Percentiles rank a stretch among this genome's conserved stretches.
Conservation (phyloP, 2,329 filamentous ascomycete species). For the Phialocephala sp. region DNA sequence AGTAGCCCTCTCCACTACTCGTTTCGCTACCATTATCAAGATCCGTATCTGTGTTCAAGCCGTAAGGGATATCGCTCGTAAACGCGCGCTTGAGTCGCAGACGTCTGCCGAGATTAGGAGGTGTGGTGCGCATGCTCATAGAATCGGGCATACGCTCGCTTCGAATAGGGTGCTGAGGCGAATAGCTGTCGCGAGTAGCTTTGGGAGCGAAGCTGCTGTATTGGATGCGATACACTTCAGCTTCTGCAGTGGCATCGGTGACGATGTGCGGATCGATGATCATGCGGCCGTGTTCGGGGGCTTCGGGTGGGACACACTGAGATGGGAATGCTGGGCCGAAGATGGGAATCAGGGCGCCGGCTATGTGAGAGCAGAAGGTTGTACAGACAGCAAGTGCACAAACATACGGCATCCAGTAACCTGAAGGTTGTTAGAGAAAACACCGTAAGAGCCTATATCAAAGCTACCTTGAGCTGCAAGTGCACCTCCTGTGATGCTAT, state of each 20-base stretch:
- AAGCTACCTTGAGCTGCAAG: constrained; percentile 82
- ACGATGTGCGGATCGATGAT: constrained; percentile 65
- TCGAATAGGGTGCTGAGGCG: constrained; percentile 32
- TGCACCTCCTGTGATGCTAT: constrained; percentile 93
- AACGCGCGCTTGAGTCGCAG: constrained; percentile 43
- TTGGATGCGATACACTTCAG: constrained; percentile 49
- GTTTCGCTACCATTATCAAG: constrained; percentile 42
- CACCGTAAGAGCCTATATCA: constrained; percentile 14
- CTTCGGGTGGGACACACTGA: constrained; percentile 69
- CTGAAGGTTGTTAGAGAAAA: constrained; percentile 51
- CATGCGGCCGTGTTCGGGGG: constrained; percentile 70
- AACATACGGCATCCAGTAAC: constrained; percentile 94
- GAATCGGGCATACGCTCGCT: background rate
- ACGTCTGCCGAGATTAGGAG: constrained; percentile 35
- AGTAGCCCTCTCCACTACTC: constrained; percentile 38
- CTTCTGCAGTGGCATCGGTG: constrained; percentile 55
- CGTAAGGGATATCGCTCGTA: constrained; percentile 48
- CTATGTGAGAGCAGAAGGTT: constrained; percentile 87
- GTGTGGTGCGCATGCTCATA: constrained; percentile 27
- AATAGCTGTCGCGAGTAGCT: constrained; percentile 38
- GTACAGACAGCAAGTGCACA: constrained; percentile 87
- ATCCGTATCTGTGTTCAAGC: constrained; percentile 47
- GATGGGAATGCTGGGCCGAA: constrained; percentile 84
- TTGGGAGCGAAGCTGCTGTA: constrained; percentile 34
- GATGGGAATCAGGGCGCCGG: constrained; percentile 84